Conservation (phyloP, 176 grass and related monocot species). For the barley (Hordeum vulgare) region DNA sequence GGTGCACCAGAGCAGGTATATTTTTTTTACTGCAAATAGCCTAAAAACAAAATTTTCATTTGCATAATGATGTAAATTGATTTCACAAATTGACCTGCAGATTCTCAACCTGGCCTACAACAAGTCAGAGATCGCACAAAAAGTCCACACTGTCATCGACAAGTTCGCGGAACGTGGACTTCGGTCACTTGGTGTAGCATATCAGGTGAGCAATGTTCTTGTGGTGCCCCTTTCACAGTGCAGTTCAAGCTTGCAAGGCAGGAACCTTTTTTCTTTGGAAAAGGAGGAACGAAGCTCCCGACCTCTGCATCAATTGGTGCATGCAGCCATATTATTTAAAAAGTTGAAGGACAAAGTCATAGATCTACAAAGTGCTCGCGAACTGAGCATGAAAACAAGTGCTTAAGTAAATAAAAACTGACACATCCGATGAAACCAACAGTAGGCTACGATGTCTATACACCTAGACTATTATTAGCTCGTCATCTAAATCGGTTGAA, state of each 20-base stretch:
- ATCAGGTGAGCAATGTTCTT: constrained; percentile 23
- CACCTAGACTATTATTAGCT: too few species aligned
- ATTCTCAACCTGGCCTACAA: constrained; percentile 48
- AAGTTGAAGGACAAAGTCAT: too few species aligned
- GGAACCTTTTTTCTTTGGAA: too few species aligned
- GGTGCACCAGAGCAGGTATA: constrained; percentile 54
- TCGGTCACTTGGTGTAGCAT: constrained; percentile 50
- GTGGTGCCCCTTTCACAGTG: neutral
- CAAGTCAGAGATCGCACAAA: constrained; percentile 41
- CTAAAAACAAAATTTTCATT: neutral
- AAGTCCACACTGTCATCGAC: constrained; percentile 46
- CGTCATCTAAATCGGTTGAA: too few species aligned
- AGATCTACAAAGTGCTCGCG: too few species aligned
- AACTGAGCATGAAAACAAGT: too few species aligned
- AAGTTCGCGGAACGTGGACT: constrained; percentile 55
- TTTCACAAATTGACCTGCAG: constrained; percentile 4
- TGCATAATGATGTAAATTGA: neutral
- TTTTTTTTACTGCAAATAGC: neutral
- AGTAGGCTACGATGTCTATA: too few species aligned
- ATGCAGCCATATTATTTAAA: too few species aligned
- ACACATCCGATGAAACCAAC: too few species aligned
- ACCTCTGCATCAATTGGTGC: too few species aligned
- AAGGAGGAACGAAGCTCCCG: too few species aligned
- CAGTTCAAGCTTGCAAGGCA: neutral
- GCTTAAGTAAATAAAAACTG: too few species aligned